phyloP scores from a whole-genome alignment of 2,329 filamentous ascomycete genomes.

The Cladosporium phlei region DNA sequence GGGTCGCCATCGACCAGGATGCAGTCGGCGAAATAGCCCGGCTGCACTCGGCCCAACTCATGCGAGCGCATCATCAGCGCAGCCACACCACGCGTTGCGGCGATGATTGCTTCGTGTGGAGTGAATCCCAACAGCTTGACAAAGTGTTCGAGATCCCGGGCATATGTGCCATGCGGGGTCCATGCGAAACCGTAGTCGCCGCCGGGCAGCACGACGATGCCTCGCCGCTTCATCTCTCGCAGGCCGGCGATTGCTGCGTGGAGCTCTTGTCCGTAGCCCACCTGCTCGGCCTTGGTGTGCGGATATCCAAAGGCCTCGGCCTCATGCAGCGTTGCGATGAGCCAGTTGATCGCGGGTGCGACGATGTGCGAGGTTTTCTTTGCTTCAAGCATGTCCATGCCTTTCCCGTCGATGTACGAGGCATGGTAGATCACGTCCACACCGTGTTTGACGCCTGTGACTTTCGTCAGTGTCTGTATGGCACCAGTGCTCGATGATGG shows the following conservation, averaged over 20 bases:
- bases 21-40: constrained; percentile 46
- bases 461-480: not conserved
- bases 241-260: constrained; percentile 37
- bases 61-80: constrained; percentile 42
- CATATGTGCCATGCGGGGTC: constrained; percentile 32
- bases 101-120: constrained; percentile 41
- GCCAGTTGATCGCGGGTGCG: constrained; percentile 43
- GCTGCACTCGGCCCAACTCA: constrained; percentile 46
- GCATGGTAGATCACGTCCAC: constrained; percentile 48
- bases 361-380: constrained; percentile 39
- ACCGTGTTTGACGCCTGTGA: constrained; percentile 33
- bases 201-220: constrained; percentile 44
- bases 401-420: constrained; percentile 41
- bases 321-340: constrained; percentile 37
- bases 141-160: constrained; percentile 45
- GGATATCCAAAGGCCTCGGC: constrained; percentile 41
- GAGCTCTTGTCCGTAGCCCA: constrained; percentile 42
- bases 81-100: constrained; percentile 49
- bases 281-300: constrained; percentile 40
- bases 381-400: constrained; percentile 39
- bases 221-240: constrained; percentile 43
- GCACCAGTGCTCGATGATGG: not conserved
- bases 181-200: constrained; percentile 19
- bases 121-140: constrained; percentile 44
- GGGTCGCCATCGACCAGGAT: constrained; percentile 48